These are phyloP conservation scores for Gracilaria gracilis DNA, from an alignment of 23 red algal genomes.

Conservation along the genomic window DNA sequence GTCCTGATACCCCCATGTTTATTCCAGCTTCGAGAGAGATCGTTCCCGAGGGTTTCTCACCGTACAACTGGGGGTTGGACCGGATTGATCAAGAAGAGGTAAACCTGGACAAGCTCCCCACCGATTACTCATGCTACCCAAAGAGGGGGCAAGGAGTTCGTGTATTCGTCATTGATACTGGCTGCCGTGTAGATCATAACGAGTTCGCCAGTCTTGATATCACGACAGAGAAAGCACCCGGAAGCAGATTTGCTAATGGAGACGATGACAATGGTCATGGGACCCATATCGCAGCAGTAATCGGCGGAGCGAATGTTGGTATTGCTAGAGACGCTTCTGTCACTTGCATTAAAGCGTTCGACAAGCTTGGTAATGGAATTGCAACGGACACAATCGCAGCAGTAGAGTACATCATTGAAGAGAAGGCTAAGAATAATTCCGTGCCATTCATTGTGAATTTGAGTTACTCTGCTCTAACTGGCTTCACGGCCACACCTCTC, in stretches of 20 bases:
- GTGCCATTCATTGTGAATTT: conserved; percentile 65
- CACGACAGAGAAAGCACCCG: conserved; percentile 54
- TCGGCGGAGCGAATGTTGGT: conserved; percentile 46
- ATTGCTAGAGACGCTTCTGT: conserved; percentile 45
- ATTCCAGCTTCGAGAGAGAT: conserved; percentile 4
- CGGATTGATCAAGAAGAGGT: conserved; percentile 50
- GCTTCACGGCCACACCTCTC: conserved; percentile 37
- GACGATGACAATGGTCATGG: conserved; percentile 67
- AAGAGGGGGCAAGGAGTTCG: conserved; percentile 49
- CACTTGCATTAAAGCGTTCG: conserved; percentile 62
- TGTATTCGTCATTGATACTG: conserved; percentile 71
- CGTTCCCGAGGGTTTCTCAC: conserved; percentile 18
- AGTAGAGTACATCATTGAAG: conserved; percentile 30
- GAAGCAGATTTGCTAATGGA: conserved; percentile 35
- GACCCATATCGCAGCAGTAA: conserved; percentile 53
- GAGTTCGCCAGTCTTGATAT: conserved; percentile 46
- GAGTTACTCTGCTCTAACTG: conserved; percentile 54
- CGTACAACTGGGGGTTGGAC: conserved; percentile 73
- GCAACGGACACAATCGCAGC: conserved; percentile 51
- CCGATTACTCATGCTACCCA: conserved; percentile 65
- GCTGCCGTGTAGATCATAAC: conserved; percentile 44
- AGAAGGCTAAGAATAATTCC: conserved; percentile 15
- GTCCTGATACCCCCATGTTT: conserved; percentile 42
- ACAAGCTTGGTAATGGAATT: conserved; percentile 41
- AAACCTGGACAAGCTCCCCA: conserved; percentile 28